Base-by-base conservation (phyloP, 768 basidiomycete species). In the Mrakia gelida region DNA sequence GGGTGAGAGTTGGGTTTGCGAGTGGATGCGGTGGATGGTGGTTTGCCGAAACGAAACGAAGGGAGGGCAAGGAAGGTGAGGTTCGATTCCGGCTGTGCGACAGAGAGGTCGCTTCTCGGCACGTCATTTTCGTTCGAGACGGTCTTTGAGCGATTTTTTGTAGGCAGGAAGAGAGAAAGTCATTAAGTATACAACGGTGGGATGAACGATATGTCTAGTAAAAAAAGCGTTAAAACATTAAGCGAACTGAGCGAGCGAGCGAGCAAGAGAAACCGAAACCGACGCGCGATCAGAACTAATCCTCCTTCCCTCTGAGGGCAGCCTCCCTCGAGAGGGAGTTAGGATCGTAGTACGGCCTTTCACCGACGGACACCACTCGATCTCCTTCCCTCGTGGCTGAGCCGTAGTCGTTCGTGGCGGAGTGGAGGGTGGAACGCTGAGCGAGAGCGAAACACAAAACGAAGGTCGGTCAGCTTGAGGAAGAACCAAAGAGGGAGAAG, bases 381-480 rank as follows among this genome's bases (percentile, higher is more conserved):
- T 79, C 73, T 56, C 78, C 78, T 38, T 34, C 67, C 11, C 78
- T 62, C 6, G 30, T 49, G 16, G 28, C 23, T 0, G 28, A 23
- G 4, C 78, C 73, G 56, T 74, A 79, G 73, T 79, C 73, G 72
- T 79, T 79, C 28, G 78, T 79, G 71, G 76, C 76, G 13, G 23
- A 32, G 52, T 77, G 76, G 23, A 59, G 63, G 30, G 76, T 77
- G 16, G 70, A 71, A 3, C 76, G 49, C 26, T 41, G 13, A 26
- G 68, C 23, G 43, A 28, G 41, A 10, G 8, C n/a, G 68, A 41
- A 26, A 16, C 18, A 21, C 26, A 28, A 23, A 23, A 34, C 6
- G 13, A 30, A 43, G 18, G 41, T 63, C 67, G 34, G 38, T 26
- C 18, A 45, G 45, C 45, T 45, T 45, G 5, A n/a, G 45, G 23